These are phyloP conservation scores for Calendula officinalis DNA, from an alignment of 129 eudicot genomes.

Conservation along the genomic window DNA sequence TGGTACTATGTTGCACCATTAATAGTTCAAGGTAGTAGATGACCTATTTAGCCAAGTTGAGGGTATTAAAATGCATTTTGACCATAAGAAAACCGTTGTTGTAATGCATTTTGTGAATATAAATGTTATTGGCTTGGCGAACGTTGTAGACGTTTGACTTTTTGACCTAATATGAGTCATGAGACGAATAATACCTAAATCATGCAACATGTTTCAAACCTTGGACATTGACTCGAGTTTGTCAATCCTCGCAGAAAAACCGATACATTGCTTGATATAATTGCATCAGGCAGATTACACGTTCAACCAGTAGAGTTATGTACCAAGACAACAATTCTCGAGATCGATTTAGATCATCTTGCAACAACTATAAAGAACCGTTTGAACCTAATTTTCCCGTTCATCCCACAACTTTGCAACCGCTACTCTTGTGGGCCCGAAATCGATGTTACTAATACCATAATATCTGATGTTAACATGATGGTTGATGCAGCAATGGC, in stretches of 20 bases:
- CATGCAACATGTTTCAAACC: background rate
- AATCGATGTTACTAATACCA: constrained; percentile 13
- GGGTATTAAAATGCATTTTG: no score
- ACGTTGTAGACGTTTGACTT: background rate
- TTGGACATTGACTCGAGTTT: background rate
- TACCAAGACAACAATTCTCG: background rate
- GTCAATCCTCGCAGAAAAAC: constrained; percentile 7
- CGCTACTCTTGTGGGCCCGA: background rate
- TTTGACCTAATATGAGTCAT: background rate
- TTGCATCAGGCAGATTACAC: background rate
- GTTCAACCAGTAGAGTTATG: background rate
- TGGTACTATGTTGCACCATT: no score
- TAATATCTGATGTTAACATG: constrained; percentile 27
- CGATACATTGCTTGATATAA: background rate
- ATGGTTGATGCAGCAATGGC: constrained; percentile 32
- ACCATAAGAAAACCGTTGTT: no score
- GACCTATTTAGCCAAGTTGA: no score
- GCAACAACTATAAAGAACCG: constrained; percentile 32
- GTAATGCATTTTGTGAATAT: background rate
- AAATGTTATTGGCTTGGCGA: background rate
- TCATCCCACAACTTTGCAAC: constrained; percentile 15
- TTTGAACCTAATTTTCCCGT: constrained; percentile 25
- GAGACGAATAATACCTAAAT: background rate
- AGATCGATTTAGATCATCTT: constrained; percentile 35
- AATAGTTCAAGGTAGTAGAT: no score